Evolutionary conservation across 2,329 filamentous ascomycete species (phyloP), one percentile per base, ranked within the genome.

Genomic region (Aspergillus sergii): DNA sequence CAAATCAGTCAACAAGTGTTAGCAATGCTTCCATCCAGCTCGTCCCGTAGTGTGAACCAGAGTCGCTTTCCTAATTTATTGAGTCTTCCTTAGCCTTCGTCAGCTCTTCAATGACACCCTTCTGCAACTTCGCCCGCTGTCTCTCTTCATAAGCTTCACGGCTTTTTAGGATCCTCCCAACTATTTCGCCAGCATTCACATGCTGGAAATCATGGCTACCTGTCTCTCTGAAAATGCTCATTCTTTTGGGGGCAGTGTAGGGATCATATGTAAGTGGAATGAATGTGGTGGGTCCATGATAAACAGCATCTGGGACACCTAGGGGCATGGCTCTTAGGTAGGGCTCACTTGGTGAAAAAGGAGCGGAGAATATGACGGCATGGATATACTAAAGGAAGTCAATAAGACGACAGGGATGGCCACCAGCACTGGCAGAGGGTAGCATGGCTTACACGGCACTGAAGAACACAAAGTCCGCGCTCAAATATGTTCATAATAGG

Each of bases 401-500:
- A 65, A 59, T 28, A 41, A 11, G 16, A 32, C n/a, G 4, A 45
- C 9, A 6, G 5, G 26, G 21, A 19, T 19, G 12, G n/a, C 21
- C 2, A n/a, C 30, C 21, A 58, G 28, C 16, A 48, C 21, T 34
- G 16, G 11, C 54, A 23, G 43, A 16, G 34, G 16, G 36, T 12
- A 16, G 55, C 34, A 60, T 26, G 50, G 77, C 86, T 72, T 83
- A 94, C 92, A 78, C 91, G 91, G 83, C 95, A 99, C 75, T 99
- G 95, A 66, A 98, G 82, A 34, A 98, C 94, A 76, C 95, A 99
- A 26, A 99, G 88, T 1, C 94, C 94, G 48, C 95, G 90, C 83
- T 99, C 95, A 73, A 94, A 97, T 62, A 97, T 94, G 82, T 98
- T 99, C 95, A 99, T 99, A 81, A 99, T 98, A 30, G 95, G 95